A percentile compares a stretch with the other conserved stretches of the same genome.
phyloP scores from a whole-genome alignment of 768 basidiomycete genomes.

The Tricholoma furcatifolium region DNA sequence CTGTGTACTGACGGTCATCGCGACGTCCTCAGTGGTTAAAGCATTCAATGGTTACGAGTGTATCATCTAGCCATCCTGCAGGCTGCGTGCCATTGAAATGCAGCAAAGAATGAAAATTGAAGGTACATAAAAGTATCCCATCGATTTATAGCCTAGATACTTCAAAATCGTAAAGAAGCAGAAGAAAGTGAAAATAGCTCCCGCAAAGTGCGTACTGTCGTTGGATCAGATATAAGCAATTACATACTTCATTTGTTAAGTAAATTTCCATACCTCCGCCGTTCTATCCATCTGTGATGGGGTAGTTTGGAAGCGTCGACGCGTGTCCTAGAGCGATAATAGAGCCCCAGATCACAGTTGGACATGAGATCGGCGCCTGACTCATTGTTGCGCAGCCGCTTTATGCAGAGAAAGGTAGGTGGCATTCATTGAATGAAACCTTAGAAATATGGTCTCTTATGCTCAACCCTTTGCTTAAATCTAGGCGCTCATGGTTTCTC shows the following conservation, averaged over 20 bases:
- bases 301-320: constrained; percentile 62
- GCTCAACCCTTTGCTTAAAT: neutral
- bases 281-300: constrained; percentile 82
- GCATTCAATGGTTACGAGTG: too few species aligned
- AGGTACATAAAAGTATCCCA: constrained; percentile 15
- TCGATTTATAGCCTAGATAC: constrained; percentile 67
- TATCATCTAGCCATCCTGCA: too few species aligned
- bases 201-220: constrained; percentile 78
- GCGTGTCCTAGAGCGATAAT: constrained; percentile 52
- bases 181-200: constrained; percentile 85
- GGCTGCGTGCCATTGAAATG: neutral
- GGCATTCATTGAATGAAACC: neutral
- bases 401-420: constrained; percentile 38
- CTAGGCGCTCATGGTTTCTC: constrained; percentile 80
- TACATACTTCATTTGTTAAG: constrained; percentile 11
- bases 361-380: constrained; percentile 74
- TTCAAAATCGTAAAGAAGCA: constrained; percentile 93
- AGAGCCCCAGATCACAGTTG: constrained; percentile 37
- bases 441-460: neutral
- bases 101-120: constrained; percentile 12
- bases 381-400: constrained; percentile 53
- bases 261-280: constrained; percentile 83
- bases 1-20: constrained; percentile 20
- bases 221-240: constrained; percentile 4
- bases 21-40: neutral